Evolutionary conservation across 768 basidiomycete genomes (phyloP).

Genomic region (Leccinum truebloodii): DNA sequence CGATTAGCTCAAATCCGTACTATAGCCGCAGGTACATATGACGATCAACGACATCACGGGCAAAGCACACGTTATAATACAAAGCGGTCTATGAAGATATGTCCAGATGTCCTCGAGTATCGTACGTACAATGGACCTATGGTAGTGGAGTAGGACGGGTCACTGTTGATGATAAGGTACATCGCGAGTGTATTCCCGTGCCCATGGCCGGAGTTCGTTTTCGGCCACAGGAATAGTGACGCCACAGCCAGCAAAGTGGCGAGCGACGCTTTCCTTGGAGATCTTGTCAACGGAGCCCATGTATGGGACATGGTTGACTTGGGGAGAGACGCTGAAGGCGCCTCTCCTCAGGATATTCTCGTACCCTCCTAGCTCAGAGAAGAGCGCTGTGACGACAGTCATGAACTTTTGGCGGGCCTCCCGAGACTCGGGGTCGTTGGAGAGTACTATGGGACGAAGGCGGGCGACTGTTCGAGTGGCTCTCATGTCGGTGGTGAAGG

Average conservation of each 20-base stretch:
- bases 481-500: constrained; percentile 43
- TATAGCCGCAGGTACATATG: constrained; percentile 17
- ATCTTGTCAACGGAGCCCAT: constrained; percentile 30
- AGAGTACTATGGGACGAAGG: constrained; percentile 42
- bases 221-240: constrained; percentile 38
- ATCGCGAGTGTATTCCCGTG: constrained; percentile 36
- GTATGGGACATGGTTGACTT: constrained; percentile 34
- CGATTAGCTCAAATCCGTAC: neutral
- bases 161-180: constrained; percentile 21
- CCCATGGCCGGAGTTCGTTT: constrained; percentile 41
- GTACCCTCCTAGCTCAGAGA: constrained; percentile 43
- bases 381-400: constrained; percentile 40
- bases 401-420: constrained; percentile 42
- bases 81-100: constrained; percentile 25
- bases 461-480: constrained; percentile 50
- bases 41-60: constrained; percentile 1
- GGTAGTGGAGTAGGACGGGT: constrained; percentile 12
- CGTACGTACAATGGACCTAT: constrained; percentile 18
- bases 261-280: constrained; percentile 36
- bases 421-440: constrained; percentile 34
- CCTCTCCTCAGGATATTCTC: constrained; percentile 37
- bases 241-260: constrained; percentile 45
- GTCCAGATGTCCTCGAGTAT: constrained; percentile 25
- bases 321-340: constrained; percentile 36
- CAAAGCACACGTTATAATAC: neutral